phyloP scores from a whole-genome alignment of 768 basidiomycete genomes.

The Hypholoma sublateritium region DNA sequence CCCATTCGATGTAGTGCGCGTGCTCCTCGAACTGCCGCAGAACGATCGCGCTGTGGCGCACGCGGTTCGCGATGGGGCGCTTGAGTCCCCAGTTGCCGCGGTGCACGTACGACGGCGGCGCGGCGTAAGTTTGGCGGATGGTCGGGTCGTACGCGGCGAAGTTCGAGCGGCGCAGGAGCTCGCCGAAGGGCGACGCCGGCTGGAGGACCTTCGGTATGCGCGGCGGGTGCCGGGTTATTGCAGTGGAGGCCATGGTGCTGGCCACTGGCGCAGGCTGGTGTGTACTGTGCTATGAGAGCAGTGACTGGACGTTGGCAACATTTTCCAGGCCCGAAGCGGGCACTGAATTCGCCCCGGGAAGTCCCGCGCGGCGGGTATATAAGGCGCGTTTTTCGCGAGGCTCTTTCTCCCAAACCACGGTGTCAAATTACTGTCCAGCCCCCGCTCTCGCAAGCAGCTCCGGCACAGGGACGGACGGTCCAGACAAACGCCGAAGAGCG shows the following conservation, averaged over 20 bases:
- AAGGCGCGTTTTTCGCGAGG: conserved; percentile 19
- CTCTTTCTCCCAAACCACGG: conserved; percentile 42
- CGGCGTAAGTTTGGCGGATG: conserved; percentile 77
- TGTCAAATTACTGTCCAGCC: conserved; percentile 83
- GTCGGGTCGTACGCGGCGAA: conserved; percentile 78
- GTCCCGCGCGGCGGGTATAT: conserved; percentile 26
- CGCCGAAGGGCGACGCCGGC: conserved; percentile 69
- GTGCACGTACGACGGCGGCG: conserved; percentile 66
- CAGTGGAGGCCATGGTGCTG: conserved; percentile 24
- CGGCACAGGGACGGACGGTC: conserved; percentile 65
- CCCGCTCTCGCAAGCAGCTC: conserved; percentile 37
- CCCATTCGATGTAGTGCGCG: conserved; percentile 80
- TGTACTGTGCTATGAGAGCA: conserved; percentile 4
- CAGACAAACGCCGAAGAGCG: conserved; percentile 88
- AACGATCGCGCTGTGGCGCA: conserved; percentile 62
- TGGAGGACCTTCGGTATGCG: conserved; percentile 22
- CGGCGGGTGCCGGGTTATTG: conserved; percentile 9
- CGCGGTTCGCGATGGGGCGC: conserved; percentile 70
- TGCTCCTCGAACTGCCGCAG: conserved; percentile 68
- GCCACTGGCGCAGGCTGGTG: not conserved
- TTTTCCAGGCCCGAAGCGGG: conserved; percentile 15
- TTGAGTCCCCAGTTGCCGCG: conserved; percentile 88
- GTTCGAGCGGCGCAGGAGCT: conserved; percentile 77
- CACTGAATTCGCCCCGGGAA: conserved; percentile 17
- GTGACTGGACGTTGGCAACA: conserved; percentile 12